Base-by-base conservation (phyloP, 1,284 basidiomycete genomes). In the Ustilago vetiveriae region DNA sequence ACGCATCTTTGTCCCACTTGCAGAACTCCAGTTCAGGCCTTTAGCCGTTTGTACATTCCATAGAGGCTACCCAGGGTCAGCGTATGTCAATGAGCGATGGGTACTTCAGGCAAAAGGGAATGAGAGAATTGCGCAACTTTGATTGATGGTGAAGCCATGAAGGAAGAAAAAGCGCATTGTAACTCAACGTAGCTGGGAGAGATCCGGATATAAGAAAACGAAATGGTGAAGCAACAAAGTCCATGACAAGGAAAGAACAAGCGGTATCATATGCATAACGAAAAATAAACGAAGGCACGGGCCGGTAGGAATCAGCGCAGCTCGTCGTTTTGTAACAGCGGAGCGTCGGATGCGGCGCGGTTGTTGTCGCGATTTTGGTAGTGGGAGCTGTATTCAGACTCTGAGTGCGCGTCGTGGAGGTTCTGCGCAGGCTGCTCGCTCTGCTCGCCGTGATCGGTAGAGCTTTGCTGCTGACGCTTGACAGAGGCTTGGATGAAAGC, bases 1-100 rank as follows among this genome's bases (percentile, higher is more conserved):
- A 37, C 58, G 13, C 75, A 73, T 33, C 59, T 74, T 5, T 78
- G 75, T 32, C 75, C 75, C 11, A 75, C 73, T 4, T 78, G 75
- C 39, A 67, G 75, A 27, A 73, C 75, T 11, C 75, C 75, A 10
- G 69, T 78, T 9, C 47, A 52, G 13, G 75, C 73, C 10, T 78
- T 65, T 40, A 75, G 73, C 35, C 62, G 74, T 4, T 40, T 78
- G 36, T 78, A 68, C 48, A 51, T 78, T 7, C 75, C 75, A 4
- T 77, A 67, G 48, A 29, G 29, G n/a, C n/a, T n/a, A n/a, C n/a
- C n/a, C n/a, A n/a, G n/a, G n/a, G n/a, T n/a, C n/a, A n/a, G n/a
- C n/a, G n/a, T n/a, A n/a, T n/a, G n/a, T n/a, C n/a, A n/a, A n/a
- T n/a, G n/a, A n/a, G n/a, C n/a, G n/a, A n/a, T n/a, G n/a, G n/a